These are phyloP conservation scores for Scutellaria galericulata DNA, from an alignment of 257 asterid genomes.

Conservation along the genomic window DNA sequence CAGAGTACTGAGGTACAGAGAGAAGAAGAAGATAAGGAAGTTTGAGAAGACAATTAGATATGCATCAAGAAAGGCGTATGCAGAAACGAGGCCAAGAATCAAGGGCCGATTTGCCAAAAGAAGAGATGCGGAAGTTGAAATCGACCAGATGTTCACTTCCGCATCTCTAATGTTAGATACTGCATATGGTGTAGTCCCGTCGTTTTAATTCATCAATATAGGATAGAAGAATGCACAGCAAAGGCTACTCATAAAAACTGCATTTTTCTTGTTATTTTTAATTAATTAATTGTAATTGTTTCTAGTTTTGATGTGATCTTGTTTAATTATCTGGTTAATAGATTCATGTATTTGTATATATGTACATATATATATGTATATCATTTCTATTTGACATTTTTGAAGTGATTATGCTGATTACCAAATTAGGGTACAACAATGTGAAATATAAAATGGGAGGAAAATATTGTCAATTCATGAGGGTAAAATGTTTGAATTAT, in stretches of 20 bases:
- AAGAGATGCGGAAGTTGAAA: constrained; percentile 52
- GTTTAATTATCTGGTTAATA: too few species aligned
- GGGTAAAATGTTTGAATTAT: too few species aligned
- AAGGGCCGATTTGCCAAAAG: constrained; percentile 86
- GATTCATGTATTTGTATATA: too few species aligned
- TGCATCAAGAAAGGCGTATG: constrained; percentile 89
- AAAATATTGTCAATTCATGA: too few species aligned
- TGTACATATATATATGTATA: too few species aligned
- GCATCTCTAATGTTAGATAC: constrained; percentile 46
- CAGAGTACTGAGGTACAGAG: constrained; percentile 76
- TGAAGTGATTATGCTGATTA: too few species aligned
- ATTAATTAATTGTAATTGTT: not conserved
- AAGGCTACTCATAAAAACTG: not conserved
- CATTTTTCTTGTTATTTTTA: not conserved
- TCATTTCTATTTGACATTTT: too few species aligned
- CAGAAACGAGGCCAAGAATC: constrained; percentile 82
- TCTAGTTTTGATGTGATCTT: not conserved
- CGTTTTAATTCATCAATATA: constrained; percentile 6
- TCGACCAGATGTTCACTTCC: constrained; percentile 59
- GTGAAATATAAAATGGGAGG: too few species aligned
- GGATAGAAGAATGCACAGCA: too few species aligned
- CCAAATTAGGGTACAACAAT: too few species aligned
- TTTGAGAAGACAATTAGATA: constrained; percentile 86
- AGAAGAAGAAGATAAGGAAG: constrained; percentile 80
- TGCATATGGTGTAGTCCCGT: constrained; percentile 65